Conservation (phyloP, 2,329 filamentous ascomycete species). For the Monilinia vaccinii-corymbosi region DNA sequence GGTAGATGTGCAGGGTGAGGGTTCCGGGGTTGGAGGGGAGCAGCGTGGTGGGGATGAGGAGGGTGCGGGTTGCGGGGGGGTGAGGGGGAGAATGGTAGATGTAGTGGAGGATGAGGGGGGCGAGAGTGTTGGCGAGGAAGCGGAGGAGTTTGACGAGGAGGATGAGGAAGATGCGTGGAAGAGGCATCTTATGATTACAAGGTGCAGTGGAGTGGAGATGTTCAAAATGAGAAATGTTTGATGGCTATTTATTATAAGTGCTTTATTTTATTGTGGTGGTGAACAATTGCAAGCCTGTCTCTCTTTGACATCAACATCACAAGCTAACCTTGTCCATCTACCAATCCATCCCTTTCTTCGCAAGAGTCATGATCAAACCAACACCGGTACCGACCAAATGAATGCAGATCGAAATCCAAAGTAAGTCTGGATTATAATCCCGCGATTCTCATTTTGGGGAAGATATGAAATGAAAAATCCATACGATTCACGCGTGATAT, state of each 20-base stretch:
- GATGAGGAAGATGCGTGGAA: conserved; percentile 3
- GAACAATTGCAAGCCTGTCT: not conserved
- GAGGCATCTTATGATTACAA: not conserved
- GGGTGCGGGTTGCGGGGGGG: not conserved
- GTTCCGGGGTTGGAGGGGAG: not conserved
- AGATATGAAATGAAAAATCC: not conserved
- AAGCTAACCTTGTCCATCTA: not conserved
- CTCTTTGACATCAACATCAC: not conserved
- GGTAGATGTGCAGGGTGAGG: conserved; percentile 2
- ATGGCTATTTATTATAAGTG: no score
- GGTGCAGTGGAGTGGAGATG: no score
- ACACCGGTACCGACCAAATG: not conserved
- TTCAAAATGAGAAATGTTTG: not conserved
- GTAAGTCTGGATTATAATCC: not conserved
- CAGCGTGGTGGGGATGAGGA: not conserved
- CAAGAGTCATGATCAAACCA: not conserved
- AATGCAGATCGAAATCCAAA: not conserved
- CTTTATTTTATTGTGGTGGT: not conserved
- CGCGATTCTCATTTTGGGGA: not conserved
- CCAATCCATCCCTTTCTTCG: not conserved
- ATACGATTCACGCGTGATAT: no score
- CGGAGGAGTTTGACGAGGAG: conserved; percentile 2
- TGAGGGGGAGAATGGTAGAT: not conserved
- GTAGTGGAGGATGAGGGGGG: not conserved
- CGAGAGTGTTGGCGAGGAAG: not conserved